Evolutionary conservation across 345 rosid species (phyloP).

Genomic region (Salix brachista): DNA sequence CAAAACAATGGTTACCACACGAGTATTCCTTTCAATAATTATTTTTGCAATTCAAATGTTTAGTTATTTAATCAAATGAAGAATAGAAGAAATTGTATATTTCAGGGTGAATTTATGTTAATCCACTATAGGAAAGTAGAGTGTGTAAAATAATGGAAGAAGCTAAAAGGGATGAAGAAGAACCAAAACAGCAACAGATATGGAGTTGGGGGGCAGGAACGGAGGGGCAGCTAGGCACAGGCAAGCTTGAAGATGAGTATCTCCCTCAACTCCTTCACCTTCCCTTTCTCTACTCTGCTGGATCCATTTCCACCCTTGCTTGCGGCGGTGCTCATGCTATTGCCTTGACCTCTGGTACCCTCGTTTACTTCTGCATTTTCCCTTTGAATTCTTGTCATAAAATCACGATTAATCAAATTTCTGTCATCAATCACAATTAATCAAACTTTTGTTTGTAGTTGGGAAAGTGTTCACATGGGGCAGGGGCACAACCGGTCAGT

Average conservation of each 20-base stretch:
- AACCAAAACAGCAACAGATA: constrained; percentile 24
- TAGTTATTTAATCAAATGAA: too few relatives aligned
- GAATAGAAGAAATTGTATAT: too few relatives aligned
- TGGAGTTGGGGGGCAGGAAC: constrained; percentile 99
- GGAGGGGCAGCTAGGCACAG: constrained; percentile 83
- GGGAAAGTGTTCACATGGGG: constrained; percentile 85
- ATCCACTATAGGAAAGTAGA: too few relatives aligned
- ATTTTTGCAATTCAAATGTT: too few relatives aligned
- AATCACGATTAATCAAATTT: background rate
- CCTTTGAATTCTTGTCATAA: background rate
- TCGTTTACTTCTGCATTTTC: background rate
- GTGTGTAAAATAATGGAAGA: background rate
- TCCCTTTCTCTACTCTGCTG: constrained; percentile 38
- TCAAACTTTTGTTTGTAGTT: constrained; percentile 24
- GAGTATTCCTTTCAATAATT: too few relatives aligned
- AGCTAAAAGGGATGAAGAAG: background rate
- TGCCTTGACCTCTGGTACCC: constrained; percentile 58
- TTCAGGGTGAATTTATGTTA: too few relatives aligned
- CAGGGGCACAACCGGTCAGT: constrained; percentile 87
- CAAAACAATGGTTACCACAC: too few relatives aligned
- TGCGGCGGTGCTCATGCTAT: constrained; percentile 95
- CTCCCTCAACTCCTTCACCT: constrained; percentile 65
- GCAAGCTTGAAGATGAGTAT: constrained; percentile 62
- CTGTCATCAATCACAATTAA: background rate
- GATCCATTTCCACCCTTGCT: constrained; percentile 58